Evolutionary conservation across 2,329 filamentous ascomycete genomes (phyloP).

Genomic region (Epichloe festucae): DNA sequence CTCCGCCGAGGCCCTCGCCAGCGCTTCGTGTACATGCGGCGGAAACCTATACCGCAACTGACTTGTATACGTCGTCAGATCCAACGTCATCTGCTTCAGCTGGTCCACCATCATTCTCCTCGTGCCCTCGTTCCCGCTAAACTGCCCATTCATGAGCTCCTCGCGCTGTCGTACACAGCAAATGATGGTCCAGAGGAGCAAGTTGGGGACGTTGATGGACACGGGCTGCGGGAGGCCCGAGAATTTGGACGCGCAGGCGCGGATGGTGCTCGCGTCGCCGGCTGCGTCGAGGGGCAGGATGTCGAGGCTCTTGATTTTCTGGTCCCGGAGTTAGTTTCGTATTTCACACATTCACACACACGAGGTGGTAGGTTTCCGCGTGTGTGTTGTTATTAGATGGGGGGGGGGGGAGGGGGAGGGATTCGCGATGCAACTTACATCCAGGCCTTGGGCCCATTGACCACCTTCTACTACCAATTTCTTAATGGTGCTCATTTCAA

Average conservation of each 20-base stretch:
- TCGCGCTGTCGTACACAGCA: slow-evolving; percentile 72
- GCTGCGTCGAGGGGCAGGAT: slow-evolving; percentile 68
- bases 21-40: slow-evolving; percentile 72
- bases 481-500: slow-evolving; percentile 51
- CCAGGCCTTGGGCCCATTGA: slow-evolving; percentile 44
- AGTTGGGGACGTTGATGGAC: slow-evolving; percentile 76
- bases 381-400: not conserved
- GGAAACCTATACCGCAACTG: slow-evolving; percentile 85
- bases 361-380: not conserved
- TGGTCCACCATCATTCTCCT: slow-evolving; percentile 52
- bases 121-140: slow-evolving; percentile 58
- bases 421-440: slow-evolving; percentile 34
- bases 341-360: not conserved
- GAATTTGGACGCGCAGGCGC: slow-evolving; percentile 70
- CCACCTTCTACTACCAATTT: slow-evolving; percentile 38
- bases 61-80: slow-evolving; percentile 87
- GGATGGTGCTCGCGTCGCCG: slow-evolving; percentile 67
- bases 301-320: slow-evolving; percentile 62
- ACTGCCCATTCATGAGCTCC: slow-evolving; percentile 55
- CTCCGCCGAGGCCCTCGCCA: slow-evolving; percentile 70
- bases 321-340: slow-evolving; percentile 2
- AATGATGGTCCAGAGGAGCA: slow-evolving; percentile 87
- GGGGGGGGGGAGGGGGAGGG: too few species aligned
- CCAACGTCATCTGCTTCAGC: slow-evolving; percentile 69
- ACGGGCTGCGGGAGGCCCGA: slow-evolving; percentile 66